These are phyloP conservation scores for Arthrobotrys musiformis DNA, from an alignment of 2,329 filamentous ascomycete genomes.

Conservation along the genomic window DNA sequence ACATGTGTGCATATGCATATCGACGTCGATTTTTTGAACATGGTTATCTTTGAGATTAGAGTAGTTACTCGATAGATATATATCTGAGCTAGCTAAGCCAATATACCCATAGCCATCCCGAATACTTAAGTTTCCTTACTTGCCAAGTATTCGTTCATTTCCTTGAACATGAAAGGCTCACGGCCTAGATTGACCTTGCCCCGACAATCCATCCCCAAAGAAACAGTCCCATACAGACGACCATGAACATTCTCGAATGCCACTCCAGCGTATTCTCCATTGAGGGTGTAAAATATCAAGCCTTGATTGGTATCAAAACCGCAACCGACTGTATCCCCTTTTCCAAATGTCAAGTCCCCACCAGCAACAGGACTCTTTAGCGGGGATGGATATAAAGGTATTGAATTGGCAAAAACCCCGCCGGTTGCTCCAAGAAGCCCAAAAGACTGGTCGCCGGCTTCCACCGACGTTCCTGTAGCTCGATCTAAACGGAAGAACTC, in stretches of 20 bases:
- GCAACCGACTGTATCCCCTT: slow-evolving; percentile 31
- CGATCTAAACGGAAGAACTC: slow-evolving; percentile 8
- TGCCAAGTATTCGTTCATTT: slow-evolving; percentile 9
- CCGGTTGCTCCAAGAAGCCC: slow-evolving; percentile 3
- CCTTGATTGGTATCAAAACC: slow-evolving; percentile 6
- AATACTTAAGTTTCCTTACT: background rate
- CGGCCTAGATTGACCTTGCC: slow-evolving; percentile 9
- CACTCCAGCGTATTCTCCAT: slow-evolving; percentile 12
- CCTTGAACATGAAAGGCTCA: slow-evolving; percentile 20
- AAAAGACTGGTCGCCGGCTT: slow-evolving; percentile 8
- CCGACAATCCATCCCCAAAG: background rate
- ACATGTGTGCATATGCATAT: no score
- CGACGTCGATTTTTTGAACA: no score
- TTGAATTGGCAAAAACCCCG: background rate
- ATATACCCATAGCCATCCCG: no score
- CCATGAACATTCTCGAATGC: slow-evolving; percentile 21
- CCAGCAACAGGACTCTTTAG: background rate
- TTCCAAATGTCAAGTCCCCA: slow-evolving; percentile 1
- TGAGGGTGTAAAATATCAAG: slow-evolving; percentile 29
- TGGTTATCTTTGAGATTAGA: no score
- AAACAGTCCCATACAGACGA: slow-evolving; percentile 17
- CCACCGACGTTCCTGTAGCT: background rate
- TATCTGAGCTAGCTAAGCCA: no score
- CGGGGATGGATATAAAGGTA: background rate
- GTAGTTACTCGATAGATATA: no score